Evolutionary conservation across 192 early-diverging fungal genomes (phyloP).

Genomic region (Kappamyces sp.): DNA sequence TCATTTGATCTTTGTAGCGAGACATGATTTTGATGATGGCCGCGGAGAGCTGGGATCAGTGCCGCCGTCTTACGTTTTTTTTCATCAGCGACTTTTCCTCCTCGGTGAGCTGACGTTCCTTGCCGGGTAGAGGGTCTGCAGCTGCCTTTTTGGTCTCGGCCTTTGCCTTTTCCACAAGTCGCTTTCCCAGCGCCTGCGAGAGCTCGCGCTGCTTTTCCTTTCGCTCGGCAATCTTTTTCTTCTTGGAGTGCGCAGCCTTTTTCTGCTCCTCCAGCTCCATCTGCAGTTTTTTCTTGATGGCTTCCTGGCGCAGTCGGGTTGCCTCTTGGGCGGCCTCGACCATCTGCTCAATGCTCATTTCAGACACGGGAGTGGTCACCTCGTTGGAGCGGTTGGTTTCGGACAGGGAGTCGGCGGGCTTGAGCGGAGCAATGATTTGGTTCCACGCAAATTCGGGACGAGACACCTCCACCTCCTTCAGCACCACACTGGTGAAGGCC

Average conservation of each 20-base stretch:
- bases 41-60: constrained; percentile 27
- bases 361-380: not conserved
- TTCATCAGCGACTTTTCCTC: not conserved
- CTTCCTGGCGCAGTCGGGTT: not conserved
- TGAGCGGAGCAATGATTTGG: no score
- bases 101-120: constrained; percentile 2
- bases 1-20: constrained; percentile 24
- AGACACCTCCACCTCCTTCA: no score
- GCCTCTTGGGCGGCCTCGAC: constrained; percentile 7
- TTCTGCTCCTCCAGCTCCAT: not conserved
- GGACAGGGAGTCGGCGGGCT: no score
- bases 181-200: not conserved
- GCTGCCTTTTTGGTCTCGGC: no score
- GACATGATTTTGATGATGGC: constrained; percentile 38
- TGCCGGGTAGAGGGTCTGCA: not conserved
- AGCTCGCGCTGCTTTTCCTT: not conserved
- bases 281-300: not conserved
- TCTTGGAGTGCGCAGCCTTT: not conserved
- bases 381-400: no score
- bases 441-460: no score
- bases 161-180: not conserved
- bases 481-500: no score
- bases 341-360: constrained; percentile 3
- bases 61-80: not conserved
- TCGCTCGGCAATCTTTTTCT: constrained; percentile 9